Conservation (phyloP, 176 grass and related monocot species). For the Triticum dicoccoides region DNA sequence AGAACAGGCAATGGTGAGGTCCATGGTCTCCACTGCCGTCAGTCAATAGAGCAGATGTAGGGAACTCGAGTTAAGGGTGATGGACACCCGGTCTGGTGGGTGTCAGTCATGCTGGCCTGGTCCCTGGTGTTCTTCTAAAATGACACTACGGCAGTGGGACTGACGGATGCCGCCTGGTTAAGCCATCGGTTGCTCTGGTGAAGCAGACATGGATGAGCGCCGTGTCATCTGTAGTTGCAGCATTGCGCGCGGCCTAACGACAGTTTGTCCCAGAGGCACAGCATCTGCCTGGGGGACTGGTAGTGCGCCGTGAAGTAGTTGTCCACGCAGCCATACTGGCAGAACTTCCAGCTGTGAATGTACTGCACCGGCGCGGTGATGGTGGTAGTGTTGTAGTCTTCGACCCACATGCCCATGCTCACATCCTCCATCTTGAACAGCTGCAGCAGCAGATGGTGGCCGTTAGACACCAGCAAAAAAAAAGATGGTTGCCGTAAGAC, state of each 20-base stretch:
- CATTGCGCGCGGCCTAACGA: slow-evolving; percentile 46
- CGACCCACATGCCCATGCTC: slow-evolving; percentile 99
- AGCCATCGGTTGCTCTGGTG: neutral
- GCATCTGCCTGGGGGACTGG: slow-evolving; percentile 89
- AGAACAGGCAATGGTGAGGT: neutral
- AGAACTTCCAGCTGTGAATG: slow-evolving; percentile 89
- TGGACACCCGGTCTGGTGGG: neutral
- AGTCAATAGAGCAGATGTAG: neutral
- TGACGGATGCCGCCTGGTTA: neutral
- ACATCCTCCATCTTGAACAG: slow-evolving; percentile 99
- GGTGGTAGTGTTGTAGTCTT: slow-evolving; percentile 70
- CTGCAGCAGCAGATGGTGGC: slow-evolving; percentile 14
- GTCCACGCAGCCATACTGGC: slow-evolving; percentile 73
- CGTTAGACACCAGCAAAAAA: neutral
- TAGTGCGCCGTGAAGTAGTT: slow-evolving; percentile 88
- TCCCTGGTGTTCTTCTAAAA: neutral
- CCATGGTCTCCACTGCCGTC: neutral
- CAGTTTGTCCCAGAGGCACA: slow-evolving; percentile 77
- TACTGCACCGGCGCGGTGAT: slow-evolving; percentile 41
- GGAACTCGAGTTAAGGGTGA: neutral
- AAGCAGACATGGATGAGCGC: neutral
- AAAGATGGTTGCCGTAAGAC: too few relatives aligned
- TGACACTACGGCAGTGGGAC: too few relatives aligned
- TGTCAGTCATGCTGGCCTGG: too few relatives aligned
- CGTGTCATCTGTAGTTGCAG: slow-evolving; percentile 73